phyloP scores from a whole-genome alignment of 164 flowering plant species.

The Chloranthus sessilifolius region DNA sequence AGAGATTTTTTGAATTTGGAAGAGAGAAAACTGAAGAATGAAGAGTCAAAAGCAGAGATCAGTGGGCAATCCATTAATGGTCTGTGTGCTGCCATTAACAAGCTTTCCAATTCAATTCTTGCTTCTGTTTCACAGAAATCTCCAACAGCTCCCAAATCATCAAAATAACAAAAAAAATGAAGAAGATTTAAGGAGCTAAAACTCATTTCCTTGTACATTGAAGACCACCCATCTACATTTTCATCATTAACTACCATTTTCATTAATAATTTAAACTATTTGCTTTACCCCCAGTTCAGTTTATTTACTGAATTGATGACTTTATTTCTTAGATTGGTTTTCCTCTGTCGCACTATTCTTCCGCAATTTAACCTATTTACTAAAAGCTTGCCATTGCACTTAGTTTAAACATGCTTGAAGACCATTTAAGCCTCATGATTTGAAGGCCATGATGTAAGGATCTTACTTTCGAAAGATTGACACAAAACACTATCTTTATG shows the following conservation, averaged over 20 bases:
- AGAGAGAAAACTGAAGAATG: constrained; percentile 55
- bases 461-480: too few relatives aligned
- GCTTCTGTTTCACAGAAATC: too few relatives aligned
- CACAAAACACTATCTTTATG: too few relatives aligned
- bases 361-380: too few relatives aligned
- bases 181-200: not conserved
- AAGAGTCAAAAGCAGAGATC: constrained; percentile 51
- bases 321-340: too few relatives aligned
- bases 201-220: not conserved
- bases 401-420: too few relatives aligned
- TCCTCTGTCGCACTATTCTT: too few relatives aligned
- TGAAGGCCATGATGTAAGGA: too few relatives aligned
- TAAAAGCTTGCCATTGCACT: too few relatives aligned
- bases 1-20: constrained; percentile 45
- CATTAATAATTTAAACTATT: constrained; percentile 2
- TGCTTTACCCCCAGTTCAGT: too few relatives aligned
- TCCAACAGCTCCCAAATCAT: constrained; percentile 22
- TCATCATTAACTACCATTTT: not conserved
- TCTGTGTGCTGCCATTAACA: constrained; percentile 55
- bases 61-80: constrained; percentile 50
- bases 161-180: not conserved
- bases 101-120: constrained; percentile 55
- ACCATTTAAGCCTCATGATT: too few relatives aligned
- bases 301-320: too few relatives aligned
- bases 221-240: not conserved